These are phyloP conservation scores for Mucor irregularis DNA, from an alignment of 371 early-diverging fungal species.

Conservation along the genomic window DNA sequence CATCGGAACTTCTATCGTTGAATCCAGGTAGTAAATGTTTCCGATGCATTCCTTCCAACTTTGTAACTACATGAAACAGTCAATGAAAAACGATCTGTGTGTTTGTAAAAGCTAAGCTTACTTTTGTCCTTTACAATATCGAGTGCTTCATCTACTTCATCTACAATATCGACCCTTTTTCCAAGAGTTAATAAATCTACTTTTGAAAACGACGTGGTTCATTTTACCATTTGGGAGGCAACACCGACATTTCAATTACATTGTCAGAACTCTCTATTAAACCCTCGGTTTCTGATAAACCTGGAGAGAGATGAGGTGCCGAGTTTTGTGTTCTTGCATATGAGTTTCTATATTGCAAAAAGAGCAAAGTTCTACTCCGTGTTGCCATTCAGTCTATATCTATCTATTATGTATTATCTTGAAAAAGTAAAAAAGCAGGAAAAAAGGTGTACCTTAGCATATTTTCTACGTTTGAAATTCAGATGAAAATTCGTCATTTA, in stretches of 20 bases:
- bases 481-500: too few relatives aligned
- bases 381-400: slow-evolving; percentile 69
- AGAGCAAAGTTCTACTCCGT: slow-evolving; percentile 87
- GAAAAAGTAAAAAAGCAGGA: not conserved
- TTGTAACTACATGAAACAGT: slow-evolving; percentile 57
- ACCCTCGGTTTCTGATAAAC: slow-evolving; percentile 60
- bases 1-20: slow-evolving; percentile 84
- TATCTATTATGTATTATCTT: too few relatives aligned
- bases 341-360: slow-evolving; percentile 91
- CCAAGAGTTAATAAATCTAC: not conserved
- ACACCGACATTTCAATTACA: slow-evolving; percentile 72
- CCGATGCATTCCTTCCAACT: slow-evolving; percentile 85
- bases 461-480: too few relatives aligned
- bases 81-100: not conserved
- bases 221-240: slow-evolving; percentile 84
- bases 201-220: not conserved
- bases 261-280: slow-evolving; percentile 67
- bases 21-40: slow-evolving; percentile 93
- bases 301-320: slow-evolving; percentile 40
- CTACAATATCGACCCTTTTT: slow-evolving; percentile 84
- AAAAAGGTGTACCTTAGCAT: not conserved
- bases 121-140: slow-evolving; percentile 63
- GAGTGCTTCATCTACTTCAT: slow-evolving; percentile 72
- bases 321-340: slow-evolving; percentile 67
- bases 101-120: slow-evolving; percentile 27